Conservation (phyloP, 1,139 yeast species). For the Protomyces macrosporus region DNA sequence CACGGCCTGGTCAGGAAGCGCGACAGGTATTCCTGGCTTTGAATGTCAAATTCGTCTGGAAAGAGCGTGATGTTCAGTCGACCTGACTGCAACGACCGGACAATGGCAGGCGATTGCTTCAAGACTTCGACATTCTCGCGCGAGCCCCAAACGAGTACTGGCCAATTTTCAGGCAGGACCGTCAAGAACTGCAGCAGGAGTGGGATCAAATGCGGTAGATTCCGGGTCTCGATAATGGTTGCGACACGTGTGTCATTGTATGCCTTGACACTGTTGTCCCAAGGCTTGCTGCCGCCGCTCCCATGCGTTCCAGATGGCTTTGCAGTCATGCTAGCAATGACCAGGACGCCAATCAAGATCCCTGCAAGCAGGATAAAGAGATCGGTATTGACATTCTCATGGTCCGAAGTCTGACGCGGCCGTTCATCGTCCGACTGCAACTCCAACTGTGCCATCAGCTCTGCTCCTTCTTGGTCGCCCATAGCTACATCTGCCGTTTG, state of each 20-base stretch:
- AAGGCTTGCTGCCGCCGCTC: background rate
- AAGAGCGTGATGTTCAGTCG: slow-evolving; percentile 14
- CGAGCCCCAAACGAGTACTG: slow-evolving; percentile 17
- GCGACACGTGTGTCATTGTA: slow-evolving; percentile 13
- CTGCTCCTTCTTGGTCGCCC: background rate
- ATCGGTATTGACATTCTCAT: slow-evolving; percentile 1
- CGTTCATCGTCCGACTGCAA: background rate
- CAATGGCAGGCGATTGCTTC: slow-evolving; percentile 11
- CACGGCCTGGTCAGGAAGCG: slow-evolving; percentile 20
- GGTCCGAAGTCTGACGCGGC: background rate
- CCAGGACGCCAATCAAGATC: slow-evolving; percentile 8
- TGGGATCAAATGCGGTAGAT: slow-evolving; percentile 9
- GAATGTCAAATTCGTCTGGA: slow-evolving; percentile 19
- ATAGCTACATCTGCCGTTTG: background rate
- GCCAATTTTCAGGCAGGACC: slow-evolving; percentile 14
- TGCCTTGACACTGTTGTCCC: slow-evolving; percentile 1
- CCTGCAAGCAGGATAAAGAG: slow-evolving; percentile 13
- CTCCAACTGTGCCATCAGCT: background rate
- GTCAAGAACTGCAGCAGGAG: slow-evolving; percentile 13
- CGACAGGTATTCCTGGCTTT: slow-evolving; percentile 18
- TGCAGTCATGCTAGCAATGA: slow-evolving; percentile 21
- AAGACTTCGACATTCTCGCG: slow-evolving; percentile 19
- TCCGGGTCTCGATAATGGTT: slow-evolving; percentile 19
- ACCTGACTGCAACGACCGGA: slow-evolving; percentile 2
- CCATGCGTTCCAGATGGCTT: background rate